Base-by-base conservation (phyloP, 306 rosid genomes). In the Alnus rubra region DNA sequence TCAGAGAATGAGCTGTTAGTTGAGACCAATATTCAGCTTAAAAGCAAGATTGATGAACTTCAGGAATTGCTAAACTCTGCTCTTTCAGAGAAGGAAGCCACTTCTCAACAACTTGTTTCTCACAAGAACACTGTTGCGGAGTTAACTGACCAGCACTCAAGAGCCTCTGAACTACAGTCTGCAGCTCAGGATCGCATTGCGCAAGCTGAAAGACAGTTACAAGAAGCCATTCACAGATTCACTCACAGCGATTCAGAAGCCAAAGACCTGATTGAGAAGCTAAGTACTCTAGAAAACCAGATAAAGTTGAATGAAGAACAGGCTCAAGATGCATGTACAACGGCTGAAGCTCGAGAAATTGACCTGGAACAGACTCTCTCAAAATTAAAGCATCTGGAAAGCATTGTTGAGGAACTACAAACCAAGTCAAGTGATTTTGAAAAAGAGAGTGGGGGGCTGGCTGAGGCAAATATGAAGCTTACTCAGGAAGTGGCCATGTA, bases 1-100 rank as follows among this genome's bases (percentile, higher is more conserved):
- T 85, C 93, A n/a, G 93, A 93, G 65, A 93, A 91, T 13, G 93
- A 96, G 77, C 76, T 91, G 74, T 85, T 96, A 81, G 89, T 88
- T n/a, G 93, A 80, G 76, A 93, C 90, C 65, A 93, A 93, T 84
- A 55, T 65, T 84, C 97, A 96, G 73, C 88, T 96, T 77, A 91
- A 88, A 83, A 80, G 83, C 82, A 93, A 86, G 92, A 80, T 93
- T 80, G 92, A 87, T 73, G 98, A 95, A 80, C 93, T 95, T 76
- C 91, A 88, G 76, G 97, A 90, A 74, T 79, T 84, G 35, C 48
- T 95, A 76, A 87, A 85, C 76, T 77, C 84, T 76, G 78, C 88
- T 81, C 68, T 80, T 79, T 87, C 90, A 4, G 97, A 93, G 84
- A 95, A 88, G 83, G 96, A 93, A 75, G 80, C 76, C 60, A 53